phyloP scores from a whole-genome alignment of 1,139 yeast species.

The Hyphopichia khmerensis region DNA sequence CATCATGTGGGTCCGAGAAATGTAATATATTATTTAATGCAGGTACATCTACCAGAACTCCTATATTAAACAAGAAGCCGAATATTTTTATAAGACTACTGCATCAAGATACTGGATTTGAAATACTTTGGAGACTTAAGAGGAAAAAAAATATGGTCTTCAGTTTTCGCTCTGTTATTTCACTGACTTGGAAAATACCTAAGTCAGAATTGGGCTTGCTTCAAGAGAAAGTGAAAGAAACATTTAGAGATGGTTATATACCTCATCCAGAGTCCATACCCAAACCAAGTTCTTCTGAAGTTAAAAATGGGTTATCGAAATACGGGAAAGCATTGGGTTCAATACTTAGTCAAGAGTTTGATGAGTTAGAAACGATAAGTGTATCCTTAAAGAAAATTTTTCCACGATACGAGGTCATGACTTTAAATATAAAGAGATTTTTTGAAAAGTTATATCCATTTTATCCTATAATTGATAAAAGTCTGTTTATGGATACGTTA shows the following conservation, averaged over 20 bases:
- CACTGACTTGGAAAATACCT: neutral
- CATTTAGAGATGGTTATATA: conserved; percentile 11
- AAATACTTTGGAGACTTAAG: conserved; percentile 1
- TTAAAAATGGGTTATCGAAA: neutral
- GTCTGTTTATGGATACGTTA: conserved; percentile 13
- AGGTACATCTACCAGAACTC: conserved; percentile 5
- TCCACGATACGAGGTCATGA: conserved; percentile 27
- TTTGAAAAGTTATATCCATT: conserved; percentile 25
- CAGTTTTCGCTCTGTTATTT: neutral
- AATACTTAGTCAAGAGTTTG: conserved; percentile 17
- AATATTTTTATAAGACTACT: neutral
- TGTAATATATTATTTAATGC: conserved; percentile 3
- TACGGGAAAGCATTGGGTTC: conserved; percentile 12
- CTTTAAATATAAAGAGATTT: conserved; percentile 27
- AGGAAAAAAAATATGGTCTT: neutral
- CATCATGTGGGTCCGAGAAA: neutral
- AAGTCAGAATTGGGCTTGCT: neutral
- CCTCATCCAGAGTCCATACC: neutral
- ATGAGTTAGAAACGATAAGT: conserved; percentile 3
- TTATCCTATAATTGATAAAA: conserved; percentile 33
- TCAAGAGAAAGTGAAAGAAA: conserved; percentile 6
- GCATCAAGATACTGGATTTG: conserved; percentile 1
- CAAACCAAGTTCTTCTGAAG: neutral
- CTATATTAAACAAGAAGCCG: neutral
- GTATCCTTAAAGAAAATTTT: conserved; percentile 8